These are phyloP conservation scores for Aspergillus arachidicola DNA, from an alignment of 2,329 filamentous ascomycete species.

Conservation along the genomic window DNA sequence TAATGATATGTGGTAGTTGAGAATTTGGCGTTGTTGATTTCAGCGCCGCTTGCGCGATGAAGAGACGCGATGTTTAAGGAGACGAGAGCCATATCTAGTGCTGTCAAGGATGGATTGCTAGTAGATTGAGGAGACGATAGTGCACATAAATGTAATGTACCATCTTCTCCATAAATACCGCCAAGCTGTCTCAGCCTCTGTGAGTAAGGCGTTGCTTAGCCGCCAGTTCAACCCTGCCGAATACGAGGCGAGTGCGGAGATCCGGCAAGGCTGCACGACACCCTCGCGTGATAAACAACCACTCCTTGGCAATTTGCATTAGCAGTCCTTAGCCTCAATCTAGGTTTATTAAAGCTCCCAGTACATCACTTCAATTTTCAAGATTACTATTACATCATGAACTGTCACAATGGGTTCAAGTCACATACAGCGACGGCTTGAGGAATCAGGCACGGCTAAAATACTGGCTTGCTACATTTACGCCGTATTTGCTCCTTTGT, in stretches of 20 bases:
- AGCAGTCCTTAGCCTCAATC: neutral
- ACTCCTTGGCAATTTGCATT: neutral
- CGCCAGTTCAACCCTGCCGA: neutral
- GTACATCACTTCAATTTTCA: neutral
- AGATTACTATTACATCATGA: neutral
- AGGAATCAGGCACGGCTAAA: neutral
- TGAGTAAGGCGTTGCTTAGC: neutral
- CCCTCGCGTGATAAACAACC: neutral
- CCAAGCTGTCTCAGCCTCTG: neutral
- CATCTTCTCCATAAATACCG: neutral
- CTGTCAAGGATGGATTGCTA: neutral
- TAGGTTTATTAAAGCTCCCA: neutral
- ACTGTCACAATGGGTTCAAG: neutral
- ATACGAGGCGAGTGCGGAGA: neutral
- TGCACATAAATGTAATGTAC: neutral
- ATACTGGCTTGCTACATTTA: neutral
- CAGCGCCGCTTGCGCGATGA: neutral
- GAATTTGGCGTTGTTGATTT: neutral
- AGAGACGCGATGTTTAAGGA: neutral
- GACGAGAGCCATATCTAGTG: neutral
- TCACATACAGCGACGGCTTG: neutral
- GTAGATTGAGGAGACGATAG: neutral
- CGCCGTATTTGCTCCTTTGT: neutral
- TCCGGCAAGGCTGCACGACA: neutral
- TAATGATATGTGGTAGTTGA: neutral